Percentiles rank a stretch among this genome's conserved stretches.
Evolutionary conservation across 805 yeast genomes (phyloP).

Genomic region (Kodamaea fukazawae): DNA sequence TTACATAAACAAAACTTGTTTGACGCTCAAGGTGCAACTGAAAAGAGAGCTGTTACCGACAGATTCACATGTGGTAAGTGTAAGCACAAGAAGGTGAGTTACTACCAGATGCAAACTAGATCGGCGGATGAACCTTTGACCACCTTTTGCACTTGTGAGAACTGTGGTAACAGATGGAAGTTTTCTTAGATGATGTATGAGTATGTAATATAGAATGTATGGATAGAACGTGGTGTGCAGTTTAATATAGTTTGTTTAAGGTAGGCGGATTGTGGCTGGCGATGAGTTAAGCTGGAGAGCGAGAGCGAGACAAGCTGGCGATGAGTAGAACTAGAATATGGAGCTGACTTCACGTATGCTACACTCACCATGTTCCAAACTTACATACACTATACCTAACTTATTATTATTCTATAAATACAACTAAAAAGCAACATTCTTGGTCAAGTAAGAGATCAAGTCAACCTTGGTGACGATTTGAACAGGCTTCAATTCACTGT

Average conservation of each 20-base stretch:
- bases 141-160: slow-evolving; percentile 96
- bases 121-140: slow-evolving; percentile 99
- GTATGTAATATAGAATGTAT: no score
- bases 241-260: no score
- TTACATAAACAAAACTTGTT: slow-evolving; percentile 85
- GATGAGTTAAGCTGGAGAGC: no score
- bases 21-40: slow-evolving; percentile 97
- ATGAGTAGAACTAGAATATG: no score
- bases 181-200: slow-evolving; percentile 52
- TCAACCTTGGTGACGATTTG: slow-evolving; percentile 89
- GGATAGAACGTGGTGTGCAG: no score
- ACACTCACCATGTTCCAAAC: no score
- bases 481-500: slow-evolving; percentile 63
- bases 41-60: slow-evolving; percentile 93
- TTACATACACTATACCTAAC: no score
- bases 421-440: slow-evolving; percentile 21
- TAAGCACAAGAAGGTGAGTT: slow-evolving; percentile 94
- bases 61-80: slow-evolving; percentile 97
- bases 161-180: slow-evolving; percentile 98
- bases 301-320: no score
- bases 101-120: slow-evolving; percentile 96
- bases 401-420: slow-evolving; percentile 4
- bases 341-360: no score
- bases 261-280: no score
- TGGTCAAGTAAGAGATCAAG: slow-evolving; percentile 55